phyloP scores from a whole-genome alignment of 2,329 filamentous ascomycete species.

The Colletotrichum kahawae region DNA sequence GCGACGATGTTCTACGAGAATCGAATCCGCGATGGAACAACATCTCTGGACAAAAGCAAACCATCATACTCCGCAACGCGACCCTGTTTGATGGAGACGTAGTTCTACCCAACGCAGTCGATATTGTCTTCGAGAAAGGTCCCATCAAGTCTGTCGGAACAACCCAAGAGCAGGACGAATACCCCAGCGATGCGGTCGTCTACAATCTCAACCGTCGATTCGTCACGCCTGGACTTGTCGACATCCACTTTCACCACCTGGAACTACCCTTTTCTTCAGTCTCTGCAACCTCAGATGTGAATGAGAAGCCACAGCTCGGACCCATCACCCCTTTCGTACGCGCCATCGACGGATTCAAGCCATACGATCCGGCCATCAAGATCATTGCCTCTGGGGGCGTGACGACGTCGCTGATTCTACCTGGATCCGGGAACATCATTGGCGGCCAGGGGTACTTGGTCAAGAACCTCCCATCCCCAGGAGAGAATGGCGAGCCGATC shows the following conservation, averaged over 20 bases:
- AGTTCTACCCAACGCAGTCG: slow-evolving; percentile 34
- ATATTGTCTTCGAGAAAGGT: slow-evolving; percentile 41
- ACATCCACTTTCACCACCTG: slow-evolving; percentile 50
- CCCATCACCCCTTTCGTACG: slow-evolving; percentile 42
- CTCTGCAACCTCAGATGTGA: slow-evolving; percentile 35
- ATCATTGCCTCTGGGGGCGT: slow-evolving; percentile 48
- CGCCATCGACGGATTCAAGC: slow-evolving; percentile 34
- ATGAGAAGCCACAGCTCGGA: slow-evolving; percentile 37
- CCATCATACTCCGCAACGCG: slow-evolving; percentile 40
- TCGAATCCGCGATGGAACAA: background rate
- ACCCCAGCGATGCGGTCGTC: slow-evolving; percentile 17
- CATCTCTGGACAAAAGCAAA: background rate
- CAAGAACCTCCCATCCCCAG: slow-evolving; percentile 41
- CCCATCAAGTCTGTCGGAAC: slow-evolving; percentile 27
- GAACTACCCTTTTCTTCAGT: slow-evolving; percentile 36
- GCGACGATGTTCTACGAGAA: background rate
- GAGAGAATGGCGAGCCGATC: slow-evolving; percentile 38
- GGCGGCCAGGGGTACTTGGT: slow-evolving; percentile 46
- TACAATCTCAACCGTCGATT: slow-evolving; percentile 39
- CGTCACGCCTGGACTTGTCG: slow-evolving; percentile 48
- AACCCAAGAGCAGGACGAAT: background rate
- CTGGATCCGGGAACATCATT: slow-evolving; percentile 48
- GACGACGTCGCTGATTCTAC: slow-evolving; percentile 46
- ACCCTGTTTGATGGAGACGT: slow-evolving; percentile 47
- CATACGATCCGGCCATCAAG: slow-evolving; percentile 40